Evolutionary conservation across 2,329 filamentous ascomycete species (phyloP), one percentile per base, ranked within the genome.

Genomic region (Scytalidium sp.): DNA sequence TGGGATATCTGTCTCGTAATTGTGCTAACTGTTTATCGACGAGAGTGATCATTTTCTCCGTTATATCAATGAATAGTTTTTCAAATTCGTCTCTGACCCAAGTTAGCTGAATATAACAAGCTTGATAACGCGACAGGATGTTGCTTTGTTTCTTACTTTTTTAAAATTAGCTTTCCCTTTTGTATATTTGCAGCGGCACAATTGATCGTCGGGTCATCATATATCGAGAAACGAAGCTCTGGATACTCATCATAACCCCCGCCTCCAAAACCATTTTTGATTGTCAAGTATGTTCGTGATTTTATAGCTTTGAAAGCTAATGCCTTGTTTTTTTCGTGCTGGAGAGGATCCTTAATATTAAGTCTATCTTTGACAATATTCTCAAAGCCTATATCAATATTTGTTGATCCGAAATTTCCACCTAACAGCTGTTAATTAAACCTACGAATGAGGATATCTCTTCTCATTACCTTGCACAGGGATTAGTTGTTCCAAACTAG

Each of bases 381-480:
- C 45, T 71, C 66, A 42, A 72, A 70, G 19, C 65, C 64, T 20
- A 61, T 64, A 52, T 73, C 70, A 17, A 73, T 69, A 3, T 67
- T 60, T 2, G 67, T 66, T 1, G 67, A 70, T 1, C 71, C 70
- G 19, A 73, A 44, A 11, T 45, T 52, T 2, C 46, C 57, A 36
- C 53, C 55, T 59, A 11, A 6, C 19, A 47, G 46, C 10, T n/a
- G 3, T 21, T 2, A 15, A 13, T 8, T 5, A 10, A 17, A 22
- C 2, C n/a, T n/a, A n/a, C n/a, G n/a, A n/a, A 19, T 5, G 3
- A 23, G 19, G 6, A 10, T 9, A 22, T 10, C n/a, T 2, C 1
- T 21, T 8, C 17, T 10, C 8, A 41, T 25, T 36, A 56, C 56
- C 56, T 47, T 54, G 47, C n/a, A 59, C 53, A 20, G 50, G 43